These are phyloP conservation scores for Hansenula lynferdii DNA, from an alignment of 1,139 yeast genomes.

Conservation along the genomic window DNA sequence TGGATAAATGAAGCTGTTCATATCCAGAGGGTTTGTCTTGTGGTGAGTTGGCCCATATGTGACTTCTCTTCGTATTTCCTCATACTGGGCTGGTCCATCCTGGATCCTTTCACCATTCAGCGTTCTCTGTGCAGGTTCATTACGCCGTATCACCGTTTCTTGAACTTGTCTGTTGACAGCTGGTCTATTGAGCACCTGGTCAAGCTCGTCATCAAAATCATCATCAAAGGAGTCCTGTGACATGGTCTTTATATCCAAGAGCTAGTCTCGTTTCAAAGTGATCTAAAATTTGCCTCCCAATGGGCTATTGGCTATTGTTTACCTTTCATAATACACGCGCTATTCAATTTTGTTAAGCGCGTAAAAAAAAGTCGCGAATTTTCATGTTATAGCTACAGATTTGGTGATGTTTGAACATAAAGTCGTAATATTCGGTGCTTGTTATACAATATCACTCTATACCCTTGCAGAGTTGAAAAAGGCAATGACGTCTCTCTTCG, in stretches of 20 bases:
- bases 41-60: conserved; percentile 47
- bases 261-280: no score
- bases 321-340: not conserved
- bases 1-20: conserved; percentile 71
- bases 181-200: conserved; percentile 22
- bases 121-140: conserved; percentile 30
- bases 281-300: not conserved
- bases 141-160: conserved; percentile 24
- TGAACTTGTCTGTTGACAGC: conserved; percentile 28
- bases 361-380: not conserved
- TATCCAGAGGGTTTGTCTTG: conserved; percentile 31
- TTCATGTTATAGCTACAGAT: not conserved
- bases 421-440: not conserved
- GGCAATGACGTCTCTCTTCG: conserved; percentile 37
- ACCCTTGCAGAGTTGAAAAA: conserved; percentile 32
- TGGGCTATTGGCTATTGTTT: not conserved
- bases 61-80: conserved; percentile 28
- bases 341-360: not conserved
- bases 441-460: not conserved
- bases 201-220: conserved; percentile 28
- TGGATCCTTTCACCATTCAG: conserved; percentile 27
- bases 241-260: not conserved
- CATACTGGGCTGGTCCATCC: conserved; percentile 25
- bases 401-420: not conserved
- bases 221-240: conserved; percentile 20